A percentile compares a stretch with the other conserved stretches of the same genome.
Conservation (phyloP, 805 yeast species). For the Ogataea glucozyma region DNA sequence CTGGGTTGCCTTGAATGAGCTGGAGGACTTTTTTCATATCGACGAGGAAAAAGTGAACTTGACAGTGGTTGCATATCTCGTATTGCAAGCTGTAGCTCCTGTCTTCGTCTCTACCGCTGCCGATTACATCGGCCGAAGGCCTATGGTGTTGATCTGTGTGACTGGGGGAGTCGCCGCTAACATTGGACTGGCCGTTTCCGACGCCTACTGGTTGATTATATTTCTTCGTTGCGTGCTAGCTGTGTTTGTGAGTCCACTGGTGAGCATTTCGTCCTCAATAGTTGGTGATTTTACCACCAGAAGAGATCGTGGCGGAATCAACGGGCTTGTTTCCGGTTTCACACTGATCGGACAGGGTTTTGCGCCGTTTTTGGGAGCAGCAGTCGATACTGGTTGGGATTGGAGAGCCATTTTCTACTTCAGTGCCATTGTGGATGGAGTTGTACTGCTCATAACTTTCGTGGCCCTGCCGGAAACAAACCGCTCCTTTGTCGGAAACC, state of each 20-base stretch:
- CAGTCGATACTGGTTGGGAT: conserved; percentile 50
- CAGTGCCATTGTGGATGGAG: conserved; percentile 62
- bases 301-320: conserved; percentile 66
- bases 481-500: conserved; percentile 72
- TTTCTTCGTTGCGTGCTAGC: conserved; percentile 77
- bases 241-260: conserved; percentile 71
- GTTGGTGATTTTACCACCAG: conserved; percentile 73
- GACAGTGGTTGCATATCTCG: conserved; percentile 73
- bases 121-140: conserved; percentile 73
- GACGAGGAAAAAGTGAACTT: conserved; percentile 61
- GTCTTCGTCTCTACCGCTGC: conserved; percentile 66
- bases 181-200: conserved; percentile 62
- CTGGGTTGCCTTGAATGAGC: conserved; percentile 69
- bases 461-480: conserved; percentile 72
- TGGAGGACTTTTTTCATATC: conserved; percentile 56
- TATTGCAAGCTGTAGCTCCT: conserved; percentile 79
- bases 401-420: conserved; percentile 87
- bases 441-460: conserved; percentile 36
- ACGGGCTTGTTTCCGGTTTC: conserved; percentile 65
- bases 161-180: conserved; percentile 59
- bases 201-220: conserved; percentile 60
- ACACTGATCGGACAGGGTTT: conserved; percentile 73
- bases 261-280: conserved; percentile 68
- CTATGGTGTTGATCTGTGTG: conserved; percentile 57
- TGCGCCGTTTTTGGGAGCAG: conserved; percentile 71